Evolutionary conservation across 208 protist species (phyloP), one percentile per base, ranked within the genome.

Genomic region (Acanthamoeba polyphaga): DNA sequence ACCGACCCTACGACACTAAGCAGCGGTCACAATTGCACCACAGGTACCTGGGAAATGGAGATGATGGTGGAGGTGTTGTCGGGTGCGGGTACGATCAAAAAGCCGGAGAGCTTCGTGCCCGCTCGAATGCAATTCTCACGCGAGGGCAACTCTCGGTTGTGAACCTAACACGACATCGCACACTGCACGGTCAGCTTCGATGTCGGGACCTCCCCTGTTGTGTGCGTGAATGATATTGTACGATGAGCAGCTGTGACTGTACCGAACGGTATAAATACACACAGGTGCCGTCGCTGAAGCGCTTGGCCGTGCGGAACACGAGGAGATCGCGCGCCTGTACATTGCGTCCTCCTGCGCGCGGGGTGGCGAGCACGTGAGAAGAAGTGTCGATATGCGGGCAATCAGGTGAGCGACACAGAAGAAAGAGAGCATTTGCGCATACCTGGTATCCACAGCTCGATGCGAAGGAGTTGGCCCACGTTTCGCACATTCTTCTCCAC

Each of bases 211-310:
- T 1, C 0, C 5, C 60, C 22, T 0, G 15, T 70, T 24, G 22
- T 70, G 19, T n/a, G 60, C 60, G 27, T n/a, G 60, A 27, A n/a
- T 3, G 15, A 27, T n/a, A n/a, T n/a, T n/a, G 60, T 19, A 3
- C 27, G 4, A 9, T 3, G 22, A 24, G 24, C 60, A 64, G 24
- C 19, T n/a, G n/a, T 70, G 15, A 60, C 2, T 17, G 34, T 85
- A 85, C 80, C 80, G 80, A 88, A 38, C 80, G 80, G 27, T 62
- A 88, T 8, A 88, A 43, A 32, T 88, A 88, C 0, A 88, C 53
- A n/a, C 80, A 88, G 51, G 80, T 62, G 43, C 80, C 80, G 80
- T 88, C 80, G 43, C 80, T 88, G 51, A 88, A 64, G 22, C 80
- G 80, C 53, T 88, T 88, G 80, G 80, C 80, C 22, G 51, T 88